phyloP scores from a whole-genome alignment of 306 rosid species.

The Carpinus viminea region DNA sequence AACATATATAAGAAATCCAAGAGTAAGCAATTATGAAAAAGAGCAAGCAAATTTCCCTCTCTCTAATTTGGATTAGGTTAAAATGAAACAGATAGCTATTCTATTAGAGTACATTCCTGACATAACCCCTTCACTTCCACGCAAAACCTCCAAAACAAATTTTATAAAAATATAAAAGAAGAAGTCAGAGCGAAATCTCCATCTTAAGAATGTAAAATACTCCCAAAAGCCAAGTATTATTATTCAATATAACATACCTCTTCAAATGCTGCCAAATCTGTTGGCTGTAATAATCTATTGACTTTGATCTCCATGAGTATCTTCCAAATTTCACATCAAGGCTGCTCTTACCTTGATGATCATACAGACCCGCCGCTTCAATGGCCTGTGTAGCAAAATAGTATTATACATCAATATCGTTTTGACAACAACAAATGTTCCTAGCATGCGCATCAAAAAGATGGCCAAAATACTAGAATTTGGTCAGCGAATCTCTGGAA shows the following conservation, averaged over 20 bases:
- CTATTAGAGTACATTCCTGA: constrained; percentile 14
- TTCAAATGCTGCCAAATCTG: constrained; percentile 64
- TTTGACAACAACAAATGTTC: no score
- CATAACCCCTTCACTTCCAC: constrained; percentile 18
- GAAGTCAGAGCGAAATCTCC: not conserved
- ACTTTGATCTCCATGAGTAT: constrained; percentile 70
- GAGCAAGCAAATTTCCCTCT: constrained; percentile 5
- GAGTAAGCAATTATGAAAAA: constrained; percentile 6
- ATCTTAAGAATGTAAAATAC: not conserved
- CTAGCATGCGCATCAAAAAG: no score
- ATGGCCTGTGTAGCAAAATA: constrained; percentile 52
- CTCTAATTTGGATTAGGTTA: not conserved
- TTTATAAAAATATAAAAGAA: not conserved
- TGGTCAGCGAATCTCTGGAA: no score
- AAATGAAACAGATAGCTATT: not conserved
- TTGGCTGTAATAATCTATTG: constrained; percentile 42
- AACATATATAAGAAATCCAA: not conserved
- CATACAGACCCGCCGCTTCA: constrained; percentile 59
- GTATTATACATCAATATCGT: no score
- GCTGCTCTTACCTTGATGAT: constrained; percentile 44
- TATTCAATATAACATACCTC: constrained; percentile 47
- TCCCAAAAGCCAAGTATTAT: constrained; percentile 4
- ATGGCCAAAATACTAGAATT: no score
- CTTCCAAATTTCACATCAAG: constrained; percentile 59
- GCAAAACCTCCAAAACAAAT: constrained; percentile 1